Base-by-base conservation (phyloP, 2,329 filamentous ascomycete genomes). In the Emergomyces pasteurianus region DNA sequence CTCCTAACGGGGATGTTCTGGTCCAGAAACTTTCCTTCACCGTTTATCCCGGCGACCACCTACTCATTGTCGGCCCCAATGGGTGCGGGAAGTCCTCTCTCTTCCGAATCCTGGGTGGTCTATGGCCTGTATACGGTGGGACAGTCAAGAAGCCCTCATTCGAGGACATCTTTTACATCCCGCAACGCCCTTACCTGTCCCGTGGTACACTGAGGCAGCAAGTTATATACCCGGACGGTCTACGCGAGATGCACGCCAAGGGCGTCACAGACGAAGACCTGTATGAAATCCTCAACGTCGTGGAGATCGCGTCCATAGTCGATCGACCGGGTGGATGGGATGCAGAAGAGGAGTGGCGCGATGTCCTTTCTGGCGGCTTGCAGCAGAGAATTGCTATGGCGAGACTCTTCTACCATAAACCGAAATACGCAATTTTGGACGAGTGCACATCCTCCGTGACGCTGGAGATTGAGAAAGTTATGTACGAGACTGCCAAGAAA, bases 331-430 rank as follows among this genome's bases (percentile, higher is more conserved):
- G 84, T 18, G 90, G 90, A 28, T 96, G 92, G 86, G 92, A 97
- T 70, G 88, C 90, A 7, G 91, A 96, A 75, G 91, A 92, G 58
- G 92, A 97, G 77, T 99, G 94, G 94, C 87, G 91, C 55, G 92
- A 97, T 67, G 90, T 95, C 0, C 82, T 99, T 34, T 95, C 90
- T 0, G 90, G 90, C 14, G 94, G 94, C 7, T 80, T 96, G 23
- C 94, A 99, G 77, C 94, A 99, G 78, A 88, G 94, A 58, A 89
- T 99, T 26, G 94, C 94, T 63, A 97, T 97, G 90, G 94, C 94
- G 0, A 83, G 94, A 0, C 82, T 96, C 21, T 96, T 96, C 75
- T 97, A 97, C 75, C 92, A 97, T 75, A 82, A 85, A 10, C 92
- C 92, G 0, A 87, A 88, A 67, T 97, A 96, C 73, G 94, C 94